Evolutionary conservation across 2,329 filamentous ascomycete genomes (phyloP).

Genomic region (Neofusicoccum laricinum): DNA sequence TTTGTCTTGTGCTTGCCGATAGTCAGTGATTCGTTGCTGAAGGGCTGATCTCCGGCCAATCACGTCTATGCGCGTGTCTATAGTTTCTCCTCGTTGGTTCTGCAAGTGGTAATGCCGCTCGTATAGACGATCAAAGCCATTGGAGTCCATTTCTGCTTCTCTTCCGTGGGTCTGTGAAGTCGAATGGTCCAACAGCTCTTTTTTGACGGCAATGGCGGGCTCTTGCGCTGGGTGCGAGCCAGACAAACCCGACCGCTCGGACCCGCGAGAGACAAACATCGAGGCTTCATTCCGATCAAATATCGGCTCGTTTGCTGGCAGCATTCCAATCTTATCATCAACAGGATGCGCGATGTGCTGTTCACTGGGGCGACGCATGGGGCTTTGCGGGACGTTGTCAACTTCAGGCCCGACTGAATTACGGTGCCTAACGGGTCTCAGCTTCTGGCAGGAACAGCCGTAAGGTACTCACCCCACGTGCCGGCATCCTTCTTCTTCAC

Average conservation of each 20-base stretch:
- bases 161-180: neutral
- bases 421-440: neutral
- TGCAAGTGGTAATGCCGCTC: neutral
- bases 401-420: neutral
- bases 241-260: neutral
- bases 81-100: neutral
- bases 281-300: neutral
- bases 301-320: no score
- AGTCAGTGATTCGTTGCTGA: neutral
- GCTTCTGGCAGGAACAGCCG: neutral
- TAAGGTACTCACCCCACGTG: neutral
- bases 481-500: neutral
- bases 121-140: neutral
- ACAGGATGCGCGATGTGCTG: neutral
- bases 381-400: neutral
- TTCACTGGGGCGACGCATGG: neutral
- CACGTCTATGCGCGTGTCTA: neutral
- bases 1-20: neutral
- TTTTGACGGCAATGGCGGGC: neutral
- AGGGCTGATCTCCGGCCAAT: neutral
- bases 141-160: neutral
- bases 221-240: neutral
- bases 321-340: neutral
- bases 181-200: neutral
- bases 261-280: neutral